Conservation (phyloP, 2,329 filamentous ascomycete species). For the Pseudogymnoascus destructans region DNA sequence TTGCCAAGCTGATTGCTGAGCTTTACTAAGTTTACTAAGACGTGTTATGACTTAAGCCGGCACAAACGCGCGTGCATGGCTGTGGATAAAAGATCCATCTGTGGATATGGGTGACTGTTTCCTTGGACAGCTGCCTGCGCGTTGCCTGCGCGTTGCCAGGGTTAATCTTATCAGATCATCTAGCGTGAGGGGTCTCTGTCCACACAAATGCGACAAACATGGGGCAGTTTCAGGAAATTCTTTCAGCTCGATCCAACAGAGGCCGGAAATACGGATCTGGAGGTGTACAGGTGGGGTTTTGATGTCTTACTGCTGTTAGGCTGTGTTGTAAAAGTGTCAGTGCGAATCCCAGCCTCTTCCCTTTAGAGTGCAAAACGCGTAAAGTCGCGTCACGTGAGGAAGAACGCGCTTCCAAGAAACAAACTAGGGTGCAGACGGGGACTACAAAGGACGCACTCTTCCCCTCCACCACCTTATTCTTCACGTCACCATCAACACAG, state of each 20-base stretch:
- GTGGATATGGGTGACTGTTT: not conserved
- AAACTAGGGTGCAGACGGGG: slow-evolving; percentile 8
- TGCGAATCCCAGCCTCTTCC: slow-evolving; percentile 7
- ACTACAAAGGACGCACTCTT: slow-evolving; percentile 9
- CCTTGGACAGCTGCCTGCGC: not conserved
- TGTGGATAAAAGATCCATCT: not conserved
- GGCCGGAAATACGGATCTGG: not conserved
- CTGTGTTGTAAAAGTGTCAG: slow-evolving; percentile 3
- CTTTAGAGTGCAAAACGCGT: slow-evolving; percentile 7
- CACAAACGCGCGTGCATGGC: not conserved
- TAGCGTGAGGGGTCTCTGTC: slow-evolving; percentile 7
- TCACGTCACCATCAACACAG: slow-evolving; percentile 12
- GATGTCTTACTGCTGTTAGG: not conserved
- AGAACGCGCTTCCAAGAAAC: slow-evolving; percentile 1
- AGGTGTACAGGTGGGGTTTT: slow-evolving; percentile 3
- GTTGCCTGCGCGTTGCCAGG: not conserved
- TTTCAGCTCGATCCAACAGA: not conserved
- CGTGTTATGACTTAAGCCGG: not conserved
- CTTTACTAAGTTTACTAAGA: slow-evolving; percentile 4
- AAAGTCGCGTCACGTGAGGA: slow-evolving; percentile 9
- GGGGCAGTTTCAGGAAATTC: slow-evolving; percentile 1
- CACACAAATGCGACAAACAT: slow-evolving; percentile 2
- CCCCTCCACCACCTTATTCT: slow-evolving; percentile 9
- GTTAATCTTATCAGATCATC: slow-evolving; percentile 8
- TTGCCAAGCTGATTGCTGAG: not conserved